Conservation (phyloP, 1,139 yeast genomes). For the Kurtzmaniella quercitrusa region DNA sequence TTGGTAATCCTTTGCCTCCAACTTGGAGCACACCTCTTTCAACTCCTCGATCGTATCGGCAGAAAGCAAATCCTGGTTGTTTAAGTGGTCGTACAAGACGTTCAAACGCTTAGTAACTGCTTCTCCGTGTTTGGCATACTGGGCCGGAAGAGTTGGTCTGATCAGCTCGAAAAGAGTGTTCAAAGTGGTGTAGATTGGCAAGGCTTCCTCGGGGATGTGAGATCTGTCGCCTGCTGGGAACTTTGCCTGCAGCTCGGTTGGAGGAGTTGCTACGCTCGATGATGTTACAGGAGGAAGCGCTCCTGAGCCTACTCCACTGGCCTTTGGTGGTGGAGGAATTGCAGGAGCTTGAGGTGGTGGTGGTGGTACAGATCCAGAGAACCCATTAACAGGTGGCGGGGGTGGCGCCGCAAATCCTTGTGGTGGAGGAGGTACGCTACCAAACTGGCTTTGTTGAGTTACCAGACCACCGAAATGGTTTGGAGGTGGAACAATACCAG, state of each 20-base stretch:
- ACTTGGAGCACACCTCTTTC: constrained; percentile 44
- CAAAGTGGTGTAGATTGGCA: constrained; percentile 57
- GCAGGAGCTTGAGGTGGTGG: constrained; percentile 13
- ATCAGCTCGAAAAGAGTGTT: constrained; percentile 53
- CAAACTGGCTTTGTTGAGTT: background rate
- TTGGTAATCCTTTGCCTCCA: constrained; percentile 52
- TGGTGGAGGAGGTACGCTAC: constrained; percentile 4
- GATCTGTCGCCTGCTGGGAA: constrained; percentile 69
- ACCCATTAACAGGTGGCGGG: constrained; percentile 10
- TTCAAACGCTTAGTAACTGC: constrained; percentile 83
- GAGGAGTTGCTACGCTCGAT: constrained; percentile 10
- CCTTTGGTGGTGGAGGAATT: constrained; percentile 10
- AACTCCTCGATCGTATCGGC: constrained; percentile 54
- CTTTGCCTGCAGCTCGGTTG: constrained; percentile 21
- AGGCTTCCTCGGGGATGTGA: constrained; percentile 58
- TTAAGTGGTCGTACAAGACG: constrained; percentile 75
- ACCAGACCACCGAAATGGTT: constrained; percentile 11
- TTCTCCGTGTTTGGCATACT: constrained; percentile 64
- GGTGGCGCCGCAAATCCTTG: constrained; percentile 17
- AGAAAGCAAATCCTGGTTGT: constrained; percentile 64
- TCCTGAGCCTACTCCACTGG: constrained; percentile 9
- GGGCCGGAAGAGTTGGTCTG: constrained; percentile 73
- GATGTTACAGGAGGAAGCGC: constrained; percentile 21
- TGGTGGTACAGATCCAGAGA: constrained; percentile 10
- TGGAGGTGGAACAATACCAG: constrained; percentile 13